These are phyloP conservation scores for Hymenoscyphus scutula DNA, from an alignment of 2,329 filamentous ascomycete genomes.

Conservation along the genomic window DNA sequence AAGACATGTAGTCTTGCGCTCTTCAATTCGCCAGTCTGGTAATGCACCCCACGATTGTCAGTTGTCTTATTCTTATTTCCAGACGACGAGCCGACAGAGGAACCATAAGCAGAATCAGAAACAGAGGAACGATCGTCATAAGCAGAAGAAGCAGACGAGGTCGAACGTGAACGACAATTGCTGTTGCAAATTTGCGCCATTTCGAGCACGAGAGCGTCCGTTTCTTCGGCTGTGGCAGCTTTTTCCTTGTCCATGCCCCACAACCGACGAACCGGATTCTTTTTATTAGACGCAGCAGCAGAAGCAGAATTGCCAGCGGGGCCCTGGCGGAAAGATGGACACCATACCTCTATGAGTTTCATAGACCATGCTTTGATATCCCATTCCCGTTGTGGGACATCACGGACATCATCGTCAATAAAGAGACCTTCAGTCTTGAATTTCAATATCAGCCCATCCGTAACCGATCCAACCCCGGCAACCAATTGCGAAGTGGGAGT, in stretches of 20 bases:
- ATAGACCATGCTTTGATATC: constrained; percentile 98
- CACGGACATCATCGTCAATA: constrained; percentile 91
- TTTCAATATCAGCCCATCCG: constrained; percentile 85
- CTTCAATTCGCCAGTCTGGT: constrained; percentile 54
- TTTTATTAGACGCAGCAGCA: constrained; percentile 25
- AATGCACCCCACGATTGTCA: constrained; percentile 27
- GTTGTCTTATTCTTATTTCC: constrained; percentile 24
- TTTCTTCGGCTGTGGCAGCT: constrained; percentile 56
- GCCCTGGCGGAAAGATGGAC: constrained; percentile 56
- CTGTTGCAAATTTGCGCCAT: constrained; percentile 64
- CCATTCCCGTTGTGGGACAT: constrained; percentile 94
- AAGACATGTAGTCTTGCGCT: constrained; percentile 58
- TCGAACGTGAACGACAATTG: constrained; percentile 55
- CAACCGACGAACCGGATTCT: constrained; percentile 34
- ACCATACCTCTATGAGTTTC: constrained; percentile 88
- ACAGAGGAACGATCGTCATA: constrained; percentile 27
- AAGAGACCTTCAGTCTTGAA: constrained; percentile 94
- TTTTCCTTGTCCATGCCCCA: constrained; percentile 42
- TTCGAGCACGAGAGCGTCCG: constrained; percentile 61
- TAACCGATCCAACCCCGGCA: constrained; percentile 79
- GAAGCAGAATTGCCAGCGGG: constrained; percentile 39
- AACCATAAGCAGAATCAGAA: constrained; percentile 34
- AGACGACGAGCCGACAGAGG: constrained; percentile 31
- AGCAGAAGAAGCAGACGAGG: constrained; percentile 43
- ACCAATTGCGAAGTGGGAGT: constrained; percentile 90